Evolutionary conservation across 257 asterid species (phyloP).

Genomic region (Catharanthus roseus): DNA sequence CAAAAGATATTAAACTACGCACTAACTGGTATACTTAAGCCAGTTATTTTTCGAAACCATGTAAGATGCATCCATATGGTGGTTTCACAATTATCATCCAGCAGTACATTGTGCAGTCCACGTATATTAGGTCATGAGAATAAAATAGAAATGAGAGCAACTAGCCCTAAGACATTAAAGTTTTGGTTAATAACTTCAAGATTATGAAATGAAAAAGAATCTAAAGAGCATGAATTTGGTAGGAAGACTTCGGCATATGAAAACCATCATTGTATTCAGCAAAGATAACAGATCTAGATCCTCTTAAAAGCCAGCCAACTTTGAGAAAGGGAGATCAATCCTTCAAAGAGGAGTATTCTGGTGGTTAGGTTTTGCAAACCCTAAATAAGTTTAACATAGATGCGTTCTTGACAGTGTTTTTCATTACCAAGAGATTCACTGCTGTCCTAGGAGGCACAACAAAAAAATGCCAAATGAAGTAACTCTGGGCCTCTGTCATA

Average conservation of each 20-base stretch:
- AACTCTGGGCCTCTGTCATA: neutral
- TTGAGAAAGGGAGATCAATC: neutral
- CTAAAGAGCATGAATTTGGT: neutral
- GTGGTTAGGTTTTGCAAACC: neutral
- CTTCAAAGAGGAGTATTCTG: neutral
- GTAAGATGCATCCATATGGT: too few relatives aligned
- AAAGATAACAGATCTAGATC: neutral
- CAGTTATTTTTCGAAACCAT: too few relatives aligned
- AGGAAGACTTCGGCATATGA: neutral
- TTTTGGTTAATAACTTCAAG: neutral
- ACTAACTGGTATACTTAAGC: too few relatives aligned
- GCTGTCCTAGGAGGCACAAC: neutral
- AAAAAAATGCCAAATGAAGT: neutral
- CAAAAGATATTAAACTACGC: neutral
- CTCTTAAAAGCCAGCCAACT: neutral
- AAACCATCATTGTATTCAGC: neutral
- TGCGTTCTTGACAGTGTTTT: neutral
- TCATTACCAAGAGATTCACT: constrained; percentile 5
- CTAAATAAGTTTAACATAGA: neutral
- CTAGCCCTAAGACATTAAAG: neutral
- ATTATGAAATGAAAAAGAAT: neutral
- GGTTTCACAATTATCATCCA: neutral
- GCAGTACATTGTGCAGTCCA: neutral
- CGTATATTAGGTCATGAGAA: neutral
- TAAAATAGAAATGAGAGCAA: neutral